Evolutionary conservation across 352 stramenopile genomes (phyloP).

Genomic region (Globisporangium irregulare): DNA sequence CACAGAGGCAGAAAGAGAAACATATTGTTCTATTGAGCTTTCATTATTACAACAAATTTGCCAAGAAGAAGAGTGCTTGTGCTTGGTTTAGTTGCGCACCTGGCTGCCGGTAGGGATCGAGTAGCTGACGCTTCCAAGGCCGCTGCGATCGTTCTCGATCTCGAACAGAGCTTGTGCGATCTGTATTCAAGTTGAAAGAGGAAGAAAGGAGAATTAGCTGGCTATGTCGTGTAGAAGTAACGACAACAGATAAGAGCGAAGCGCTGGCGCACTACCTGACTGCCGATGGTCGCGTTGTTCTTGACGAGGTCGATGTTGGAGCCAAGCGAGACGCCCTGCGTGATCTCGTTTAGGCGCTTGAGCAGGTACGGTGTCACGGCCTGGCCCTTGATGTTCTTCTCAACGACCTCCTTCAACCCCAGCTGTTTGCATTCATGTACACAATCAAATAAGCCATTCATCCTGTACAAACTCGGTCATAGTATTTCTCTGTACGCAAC

Average conservation of each 20-base stretch:
- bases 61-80: neutral
- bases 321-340: conserved; percentile 86
- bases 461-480: too few species aligned
- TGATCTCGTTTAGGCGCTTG: conserved; percentile 93
- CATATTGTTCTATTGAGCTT: neutral
- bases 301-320: conserved; percentile 98
- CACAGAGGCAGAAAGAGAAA: neutral
- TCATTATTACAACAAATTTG: neutral
- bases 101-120: conserved; percentile 40
- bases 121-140: conserved; percentile 22
- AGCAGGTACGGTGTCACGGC: conserved; percentile 92
- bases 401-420: conserved; percentile 82
- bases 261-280: conserved; percentile 62
- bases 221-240: too few species aligned
- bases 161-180: conserved; percentile 67
- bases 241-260: neutral
- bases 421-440: conserved; percentile 20
- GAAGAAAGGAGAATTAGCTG: too few species aligned
- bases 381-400: conserved; percentile 89
- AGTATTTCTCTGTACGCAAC: neutral
- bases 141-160: conserved; percentile 38
- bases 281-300: conserved; percentile 95
- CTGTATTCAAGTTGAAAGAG: conserved; percentile 17
- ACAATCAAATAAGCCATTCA: too few species aligned
- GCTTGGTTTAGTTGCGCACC: conserved; percentile 33